phyloP scores from a whole-genome alignment of 1,139 yeast genomes.

The Hyphopichia buzzinii region DNA sequence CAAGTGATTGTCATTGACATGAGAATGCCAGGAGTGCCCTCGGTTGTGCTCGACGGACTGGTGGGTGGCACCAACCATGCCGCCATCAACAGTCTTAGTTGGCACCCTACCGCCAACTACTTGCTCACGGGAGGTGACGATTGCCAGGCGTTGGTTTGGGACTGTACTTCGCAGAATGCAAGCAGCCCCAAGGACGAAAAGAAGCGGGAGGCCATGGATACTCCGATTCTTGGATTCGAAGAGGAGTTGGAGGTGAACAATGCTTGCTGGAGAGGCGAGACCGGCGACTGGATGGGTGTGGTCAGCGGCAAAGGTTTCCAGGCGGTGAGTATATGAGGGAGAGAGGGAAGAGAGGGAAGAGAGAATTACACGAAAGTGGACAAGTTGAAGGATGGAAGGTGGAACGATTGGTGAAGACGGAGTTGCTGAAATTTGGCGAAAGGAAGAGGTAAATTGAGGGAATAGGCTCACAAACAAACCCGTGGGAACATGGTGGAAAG shows the following conservation, averaged over 20 bases:
- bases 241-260: conserved; percentile 72
- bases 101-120: conserved; percentile 78
- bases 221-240: conserved; percentile 54
- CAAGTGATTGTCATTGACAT: conserved; percentile 74
- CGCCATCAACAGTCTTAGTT: conserved; percentile 65
- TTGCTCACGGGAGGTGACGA: conserved; percentile 85
- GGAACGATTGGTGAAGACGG: no score
- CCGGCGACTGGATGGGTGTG: conserved; percentile 79
- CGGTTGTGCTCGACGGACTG: conserved; percentile 68
- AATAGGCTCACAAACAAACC: no score
- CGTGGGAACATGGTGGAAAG: no score
- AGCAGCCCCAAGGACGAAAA: conserved; percentile 2
- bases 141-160: conserved; percentile 88
- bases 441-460: no score
- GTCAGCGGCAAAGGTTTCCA: conserved; percentile 81
- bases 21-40: conserved; percentile 84
- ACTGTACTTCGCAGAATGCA: conserved; percentile 38
- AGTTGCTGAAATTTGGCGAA: no score
- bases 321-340: conserved; percentile 45
- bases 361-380: no score
- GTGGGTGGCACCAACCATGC: conserved; percentile 46
- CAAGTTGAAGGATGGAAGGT: no score
- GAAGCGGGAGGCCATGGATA: conserved; percentile 18
- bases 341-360: no score
- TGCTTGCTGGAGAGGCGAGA: conserved; percentile 64